These are phyloP conservation scores for Chenopodium album DNA, from an alignment of 148 eudicot species.

Conservation along the genomic window DNA sequence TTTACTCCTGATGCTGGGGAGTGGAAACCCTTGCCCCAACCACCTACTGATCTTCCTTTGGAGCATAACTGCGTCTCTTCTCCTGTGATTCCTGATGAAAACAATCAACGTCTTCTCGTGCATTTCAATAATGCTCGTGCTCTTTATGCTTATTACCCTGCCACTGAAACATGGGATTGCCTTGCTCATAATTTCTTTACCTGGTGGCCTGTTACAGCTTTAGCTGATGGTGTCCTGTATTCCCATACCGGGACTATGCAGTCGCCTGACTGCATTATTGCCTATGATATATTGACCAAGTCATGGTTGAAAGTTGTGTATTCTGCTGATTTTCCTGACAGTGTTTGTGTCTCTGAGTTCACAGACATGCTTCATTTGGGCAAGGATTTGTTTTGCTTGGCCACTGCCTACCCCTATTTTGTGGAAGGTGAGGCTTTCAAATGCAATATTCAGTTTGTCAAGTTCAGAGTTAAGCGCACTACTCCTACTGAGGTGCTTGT, in stretches of 20 bases:
- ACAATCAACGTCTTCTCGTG: not conserved
- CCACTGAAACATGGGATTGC: not conserved
- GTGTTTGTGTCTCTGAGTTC: not conserved
- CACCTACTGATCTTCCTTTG: not conserved
- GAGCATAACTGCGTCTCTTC: not conserved
- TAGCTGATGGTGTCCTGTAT: not conserved
- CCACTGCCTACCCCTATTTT: not conserved
- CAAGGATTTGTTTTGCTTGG: not conserved
- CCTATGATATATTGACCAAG: not conserved
- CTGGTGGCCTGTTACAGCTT: not conserved
- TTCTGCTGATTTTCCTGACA: not conserved
- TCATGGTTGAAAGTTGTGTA: not conserved
- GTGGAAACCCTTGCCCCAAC: not conserved
- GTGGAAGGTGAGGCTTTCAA: not conserved
- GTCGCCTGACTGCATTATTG: not conserved
- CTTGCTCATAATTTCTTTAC: not conserved
- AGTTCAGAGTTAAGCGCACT: not conserved
- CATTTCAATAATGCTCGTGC: not conserved
- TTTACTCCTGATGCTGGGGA: not conserved
- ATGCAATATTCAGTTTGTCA: not conserved
- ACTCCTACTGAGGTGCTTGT: not conserved
- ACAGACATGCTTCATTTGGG: not conserved
- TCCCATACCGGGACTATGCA: not conserved
- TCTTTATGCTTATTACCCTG: conserved; percentile 1
- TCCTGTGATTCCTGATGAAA: not conserved